These are phyloP conservation scores for Flaveria brownii DNA, from an alignment of 129 eudicot genomes.

Conservation along the genomic window DNA sequence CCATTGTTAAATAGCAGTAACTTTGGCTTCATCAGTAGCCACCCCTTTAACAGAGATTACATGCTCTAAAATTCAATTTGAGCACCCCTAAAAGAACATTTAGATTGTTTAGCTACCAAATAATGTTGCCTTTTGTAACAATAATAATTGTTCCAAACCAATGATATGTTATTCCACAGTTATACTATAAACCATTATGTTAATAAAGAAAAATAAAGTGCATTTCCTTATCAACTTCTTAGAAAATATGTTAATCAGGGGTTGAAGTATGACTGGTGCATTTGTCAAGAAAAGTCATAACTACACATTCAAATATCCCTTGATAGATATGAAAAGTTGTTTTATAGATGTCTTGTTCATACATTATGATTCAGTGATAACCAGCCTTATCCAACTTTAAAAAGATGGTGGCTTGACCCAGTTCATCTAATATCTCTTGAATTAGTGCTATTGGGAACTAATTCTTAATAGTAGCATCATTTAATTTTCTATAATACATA, in stretches of 20 bases:
- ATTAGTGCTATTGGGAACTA: background rate
- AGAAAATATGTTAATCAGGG: background rate
- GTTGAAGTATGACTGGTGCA: background rate
- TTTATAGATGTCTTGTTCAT: background rate
- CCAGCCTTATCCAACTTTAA: background rate
- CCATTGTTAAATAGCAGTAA: background rate
- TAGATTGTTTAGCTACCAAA: background rate
- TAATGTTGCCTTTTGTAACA: background rate
- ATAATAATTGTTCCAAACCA: background rate
- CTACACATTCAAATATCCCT: background rate
- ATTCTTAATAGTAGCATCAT: background rate
- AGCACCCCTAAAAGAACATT: background rate
- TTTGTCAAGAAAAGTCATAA: background rate
- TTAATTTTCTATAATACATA: background rate
- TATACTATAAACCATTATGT: slow-evolving; percentile 6
- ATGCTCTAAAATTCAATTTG: background rate
- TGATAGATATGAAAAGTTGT: background rate
- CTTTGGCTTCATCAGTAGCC: background rate
- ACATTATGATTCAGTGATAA: slow-evolving; percentile 9
- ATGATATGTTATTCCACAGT: background rate
- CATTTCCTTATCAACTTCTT: background rate
- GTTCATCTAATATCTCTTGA: background rate
- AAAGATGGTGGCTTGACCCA: background rate
- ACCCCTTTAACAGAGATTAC: background rate
- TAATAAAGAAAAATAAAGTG: slow-evolving; percentile 1